phyloP scores from a whole-genome alignment of 2,329 filamentous ascomycete genomes.

The Phialophora chinensis region DNA sequence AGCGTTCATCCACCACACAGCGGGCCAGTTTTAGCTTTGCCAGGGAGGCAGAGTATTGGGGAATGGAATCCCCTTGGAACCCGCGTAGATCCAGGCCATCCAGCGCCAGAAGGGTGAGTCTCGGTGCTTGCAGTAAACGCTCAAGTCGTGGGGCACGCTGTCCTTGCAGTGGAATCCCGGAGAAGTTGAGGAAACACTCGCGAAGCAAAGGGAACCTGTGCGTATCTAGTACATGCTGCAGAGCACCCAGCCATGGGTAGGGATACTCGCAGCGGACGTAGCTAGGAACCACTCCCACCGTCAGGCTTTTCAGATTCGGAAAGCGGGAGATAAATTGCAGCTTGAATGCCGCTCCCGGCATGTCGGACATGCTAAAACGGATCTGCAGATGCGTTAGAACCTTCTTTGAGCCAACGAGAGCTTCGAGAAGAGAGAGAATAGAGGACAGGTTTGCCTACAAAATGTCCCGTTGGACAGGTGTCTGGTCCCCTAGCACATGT shows the following conservation, averaged over 20 bases:
- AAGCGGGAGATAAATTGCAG: neutral
- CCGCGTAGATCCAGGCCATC: neutral
- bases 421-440: neutral
- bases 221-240: neutral
- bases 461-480: neutral
- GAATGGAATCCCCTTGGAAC: neutral
- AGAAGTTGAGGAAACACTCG: neutral
- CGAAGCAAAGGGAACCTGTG: neutral
- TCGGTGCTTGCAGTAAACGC: neutral
- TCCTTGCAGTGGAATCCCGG: neutral
- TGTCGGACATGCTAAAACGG: neutral
- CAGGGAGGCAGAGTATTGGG: neutral
- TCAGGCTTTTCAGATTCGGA: neutral
- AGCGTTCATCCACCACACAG: neutral
- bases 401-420: neutral
- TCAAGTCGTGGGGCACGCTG: neutral
- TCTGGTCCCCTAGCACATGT: neutral
- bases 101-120: neutral
- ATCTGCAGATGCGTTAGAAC: neutral
- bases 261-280: neutral
- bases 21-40: neutral
- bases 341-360: neutral
- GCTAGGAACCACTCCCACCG: neutral
- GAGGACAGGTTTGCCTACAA: neutral
- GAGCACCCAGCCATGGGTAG: neutral